Base-by-base conservation (phyloP, 345 rosid genomes). In the Populus nigra region DNA sequence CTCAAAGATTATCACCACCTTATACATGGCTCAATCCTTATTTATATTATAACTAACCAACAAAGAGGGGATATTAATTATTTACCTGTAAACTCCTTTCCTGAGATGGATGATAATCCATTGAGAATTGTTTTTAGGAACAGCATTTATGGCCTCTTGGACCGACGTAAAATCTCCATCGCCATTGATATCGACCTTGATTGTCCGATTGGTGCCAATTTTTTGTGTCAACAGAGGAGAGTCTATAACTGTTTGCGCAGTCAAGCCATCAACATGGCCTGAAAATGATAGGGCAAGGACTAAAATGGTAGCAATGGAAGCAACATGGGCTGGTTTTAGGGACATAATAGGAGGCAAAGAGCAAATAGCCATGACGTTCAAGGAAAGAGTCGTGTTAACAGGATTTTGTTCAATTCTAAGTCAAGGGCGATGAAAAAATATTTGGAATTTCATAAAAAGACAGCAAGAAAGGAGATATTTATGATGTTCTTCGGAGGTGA, bases 101-200 rank as follows among this genome's bases (percentile, higher is more conserved):
- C 93, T 87, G 18, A 95, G 72, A 81, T 95, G 98, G 82, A 95
- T 88, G 72, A 93, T 87, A 66, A 93, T 77, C 99, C 99, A 95
- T 6, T 79, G 22, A 49, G 84, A 65, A 77, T 95, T 93, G 65
- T 88, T 90, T 6, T 69, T 65, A 25, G 98, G 99, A 36, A 95
- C 90, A 27, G 93, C 77, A 78, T 95, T 82, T 31, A 95, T 84
- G 77, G 98, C 98, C 65, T 89, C 88, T 78, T 92, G 98, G 39
- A 95, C 72, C 13, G 96, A 86, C 20, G 65, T 92, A 74, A 81
- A 90, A 13, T 93, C 97, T 73, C 97, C 99, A 5, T 88, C 15
- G 39, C 99, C 99, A 17, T 92, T 78, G 68, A 91, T 80, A 72
- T 95, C 99, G 23, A 95, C 98, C 79, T 80, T 89, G 18, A 95